Base-by-base conservation (phyloP, 306 rosid species). In the Adenanthera pavonina region DNA sequence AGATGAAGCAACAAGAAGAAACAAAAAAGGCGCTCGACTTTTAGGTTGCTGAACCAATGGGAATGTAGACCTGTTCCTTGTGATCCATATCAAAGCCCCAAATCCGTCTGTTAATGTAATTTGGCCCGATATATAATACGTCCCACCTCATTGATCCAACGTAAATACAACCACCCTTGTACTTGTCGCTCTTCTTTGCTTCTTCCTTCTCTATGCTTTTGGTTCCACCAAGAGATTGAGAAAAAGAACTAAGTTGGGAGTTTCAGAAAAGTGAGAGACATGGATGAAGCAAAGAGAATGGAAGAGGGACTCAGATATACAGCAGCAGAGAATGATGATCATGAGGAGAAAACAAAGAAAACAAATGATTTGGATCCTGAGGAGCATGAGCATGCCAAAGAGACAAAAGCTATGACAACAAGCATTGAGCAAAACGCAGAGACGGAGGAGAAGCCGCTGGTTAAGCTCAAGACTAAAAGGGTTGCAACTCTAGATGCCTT, bases 401-500 rank as follows among this genome's bases (percentile, higher is more conserved):
- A 80, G 25, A 69, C 48, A 0, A 76, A 59, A 64, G 71, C n/a
- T 1, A 9, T 47, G 15, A 3, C 51, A 69, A 19, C 14, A 35
- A 11, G 62, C 8, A 44, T 15, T 17, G 81, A 76, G 36, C 48
- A 62, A 48, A 71, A 34, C 10, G 74, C 25, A 5, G 74, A 34
- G 60, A 68, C 77, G 46, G 57, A 61, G 38, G 82, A 78, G 8
- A 77, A 79, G 30, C 40, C 52, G 9, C 41, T 17, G 69, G 77
- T 60, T 62, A 89, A 73, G 84, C 89, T 69, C 19, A 92, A 81
- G 74, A 81, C 81, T 72, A 89, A 83, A 80, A 85, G 97, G 56
- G 76, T 92, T 19, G 94, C 97, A 34, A 88, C 97, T 52, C 83
- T 92, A 33, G 97, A 92, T 83, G 90, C 90, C 30, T 92, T 92